These are phyloP conservation scores for Grigorovia transvaalensis DNA, from an alignment of 805 yeast species.

Conservation along the genomic window DNA sequence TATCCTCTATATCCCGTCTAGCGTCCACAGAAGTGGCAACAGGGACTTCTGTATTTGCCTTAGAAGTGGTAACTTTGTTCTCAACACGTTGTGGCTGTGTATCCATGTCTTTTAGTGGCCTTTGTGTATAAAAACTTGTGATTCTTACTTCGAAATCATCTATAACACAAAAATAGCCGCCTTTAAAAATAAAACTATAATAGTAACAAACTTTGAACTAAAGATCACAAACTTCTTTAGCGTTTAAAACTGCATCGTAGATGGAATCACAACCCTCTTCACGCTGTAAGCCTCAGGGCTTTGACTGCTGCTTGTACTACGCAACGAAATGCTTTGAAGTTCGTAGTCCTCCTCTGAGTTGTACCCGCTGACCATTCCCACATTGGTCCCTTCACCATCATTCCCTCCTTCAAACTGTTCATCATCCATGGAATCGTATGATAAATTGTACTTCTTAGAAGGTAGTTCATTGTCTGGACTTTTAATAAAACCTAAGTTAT, in stretches of 20 bases:
- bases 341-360: conserved; percentile 7
- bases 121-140: too few relatives aligned
- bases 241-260: conserved; percentile 19
- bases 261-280: conserved; percentile 14
- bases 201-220: too few relatives aligned
- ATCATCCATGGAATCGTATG: background rate
- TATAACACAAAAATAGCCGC: too few relatives aligned
- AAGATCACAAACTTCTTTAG: background rate
- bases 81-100: too few relatives aligned
- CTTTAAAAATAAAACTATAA: too few relatives aligned
- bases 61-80: too few relatives aligned
- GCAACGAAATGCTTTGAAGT: conserved; percentile 16
- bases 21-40: too few relatives aligned
- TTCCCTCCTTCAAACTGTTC: background rate
- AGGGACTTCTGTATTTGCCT: too few relatives aligned
- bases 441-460: background rate
- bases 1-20: too few relatives aligned
- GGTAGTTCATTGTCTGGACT: background rate
- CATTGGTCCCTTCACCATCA: conserved; percentile 1
- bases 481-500: background rate
- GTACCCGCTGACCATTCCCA: background rate
- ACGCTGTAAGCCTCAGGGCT: background rate
- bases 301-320: background rate
- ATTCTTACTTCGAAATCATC: too few relatives aligned
- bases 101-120: too few relatives aligned